A percentile compares a stretch with the other conserved stretches of the same genome.
phyloP scores from a whole-genome alignment of 1,284 basidiomycete species.

The Anthracocystis panici-leucophaei region DNA sequence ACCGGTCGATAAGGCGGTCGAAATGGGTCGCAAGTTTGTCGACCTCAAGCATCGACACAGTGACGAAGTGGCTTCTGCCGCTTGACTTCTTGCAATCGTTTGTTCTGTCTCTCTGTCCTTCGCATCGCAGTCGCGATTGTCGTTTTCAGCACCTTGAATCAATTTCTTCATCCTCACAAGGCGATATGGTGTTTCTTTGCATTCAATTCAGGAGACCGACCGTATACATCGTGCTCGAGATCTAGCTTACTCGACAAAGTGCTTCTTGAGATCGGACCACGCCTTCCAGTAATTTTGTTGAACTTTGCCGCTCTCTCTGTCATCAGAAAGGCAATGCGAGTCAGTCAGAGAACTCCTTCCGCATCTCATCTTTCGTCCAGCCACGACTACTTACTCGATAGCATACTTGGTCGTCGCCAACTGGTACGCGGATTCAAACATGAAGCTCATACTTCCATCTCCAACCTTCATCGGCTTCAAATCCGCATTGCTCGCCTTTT shows the following conservation, averaged over 20 bases:
- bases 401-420: conserved; percentile 60
- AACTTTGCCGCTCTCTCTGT: conserved; percentile 54
- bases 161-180: background rate
- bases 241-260: conserved; percentile 16
- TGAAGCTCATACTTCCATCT: conserved; percentile 59
- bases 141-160: background rate
- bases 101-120: background rate
- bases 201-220: background rate
- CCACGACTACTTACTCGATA: conserved; percentile 19
- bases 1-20: conserved; percentile 20
- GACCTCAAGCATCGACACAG: conserved; percentile 38
- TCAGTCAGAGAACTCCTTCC: background rate
- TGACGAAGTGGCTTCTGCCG: conserved; percentile 11
- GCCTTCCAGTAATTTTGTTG: conserved; percentile 60
- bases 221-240: background rate
- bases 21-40: conserved; percentile 31
- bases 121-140: background rate
- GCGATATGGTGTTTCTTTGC: background rate
- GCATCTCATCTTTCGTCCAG: background rate
- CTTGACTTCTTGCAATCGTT: background rate
- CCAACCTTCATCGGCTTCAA: conserved; percentile 52
- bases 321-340: background rate
- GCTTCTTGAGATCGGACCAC: conserved; percentile 34
- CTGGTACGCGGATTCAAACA: conserved; percentile 64
- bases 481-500: conserved; percentile 38